Percentiles rank a stretch among this genome's conserved stretches.
Conservation (phyloP, 2,329 filamentous ascomycete genomes). For the Colletotrichum australisinense region DNA sequence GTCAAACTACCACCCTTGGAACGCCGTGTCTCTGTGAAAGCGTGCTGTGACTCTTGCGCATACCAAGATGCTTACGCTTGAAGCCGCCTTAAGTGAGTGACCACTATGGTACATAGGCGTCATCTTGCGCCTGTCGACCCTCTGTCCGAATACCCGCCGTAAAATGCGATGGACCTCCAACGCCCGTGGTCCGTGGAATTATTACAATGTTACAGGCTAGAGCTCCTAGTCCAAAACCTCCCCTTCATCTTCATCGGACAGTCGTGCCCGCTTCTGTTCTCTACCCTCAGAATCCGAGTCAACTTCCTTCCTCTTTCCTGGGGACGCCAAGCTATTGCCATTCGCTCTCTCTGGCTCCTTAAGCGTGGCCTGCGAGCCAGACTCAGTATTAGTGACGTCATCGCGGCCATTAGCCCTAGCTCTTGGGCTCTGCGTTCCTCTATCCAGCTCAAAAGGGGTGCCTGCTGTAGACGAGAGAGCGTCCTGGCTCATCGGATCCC, state of each 20-base stretch:
- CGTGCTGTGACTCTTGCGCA: background rate
- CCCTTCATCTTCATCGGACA: conserved; percentile 60
- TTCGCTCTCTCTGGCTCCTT: conserved; percentile 38
- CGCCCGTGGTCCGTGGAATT: conserved; percentile 20
- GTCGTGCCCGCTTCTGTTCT: conserved; percentile 56
- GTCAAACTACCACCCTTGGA: background rate
- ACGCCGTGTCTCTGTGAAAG: conserved; percentile 18
- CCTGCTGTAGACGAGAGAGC: conserved; percentile 60
- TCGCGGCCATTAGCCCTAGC: conserved; percentile 51
- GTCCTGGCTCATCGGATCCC: conserved; percentile 56
- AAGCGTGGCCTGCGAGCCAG: conserved; percentile 49
- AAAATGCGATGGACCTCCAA: conserved; percentile 12
- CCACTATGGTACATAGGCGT: conserved; percentile 20
- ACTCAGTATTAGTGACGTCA: conserved; percentile 47
- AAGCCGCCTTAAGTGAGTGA: background rate
- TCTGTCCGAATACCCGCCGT: background rate
- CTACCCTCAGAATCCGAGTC: conserved; percentile 50
- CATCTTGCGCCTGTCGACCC: background rate
- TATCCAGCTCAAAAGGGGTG: conserved; percentile 60
- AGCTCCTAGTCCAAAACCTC: conserved; percentile 47
- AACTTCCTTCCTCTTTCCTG: conserved; percentile 55
- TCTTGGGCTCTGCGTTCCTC: conserved; percentile 61
- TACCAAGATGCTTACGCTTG: background rate
- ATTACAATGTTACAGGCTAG: conserved; percentile 21
- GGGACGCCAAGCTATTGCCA: conserved; percentile 48